Base-by-base conservation (phyloP, 257 asterid species). In the Fraxinus anomala region DNA sequence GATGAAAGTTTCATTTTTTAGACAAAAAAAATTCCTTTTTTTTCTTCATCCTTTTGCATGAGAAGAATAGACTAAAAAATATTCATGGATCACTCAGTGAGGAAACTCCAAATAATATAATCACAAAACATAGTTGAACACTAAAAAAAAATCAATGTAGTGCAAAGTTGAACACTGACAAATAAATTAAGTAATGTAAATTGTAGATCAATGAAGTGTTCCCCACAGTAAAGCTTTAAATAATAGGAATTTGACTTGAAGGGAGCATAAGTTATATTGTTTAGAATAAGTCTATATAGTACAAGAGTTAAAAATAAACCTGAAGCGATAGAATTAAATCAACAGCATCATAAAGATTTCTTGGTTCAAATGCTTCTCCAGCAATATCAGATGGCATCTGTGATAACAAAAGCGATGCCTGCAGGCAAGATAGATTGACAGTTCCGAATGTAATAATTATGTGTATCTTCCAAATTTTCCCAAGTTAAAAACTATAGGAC, bases 241-340 rank as follows among this genome's bases (percentile, higher is more conserved):
- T n/a, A 23, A n/a, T 7, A 23, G 5, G 14, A 59, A 61, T 23
- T 61, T 23, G 24, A 0, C 33, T 23, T 61, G 33, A 31, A 9
- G 68, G 68, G 31, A 56, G 66, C 24, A n/a, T 56, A 6, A 21
- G 26, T 6, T 5, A 56, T n/a, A 56, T 56, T 56, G 26, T 56
- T 56, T 56, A 17, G 26, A 49, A 59, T 10, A 59, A 59, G 13
- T 59, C 5, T 59, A 3, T 21, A 26, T 59, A 11, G 39, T 37
- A 59, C 59, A 37, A 2, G 23, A 49, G 73, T 30, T n/a, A 31
- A 66, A 80, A n/a, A 63, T 33, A 63, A 65, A 91, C 97, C 93
- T 92, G 97, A 69, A 85, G 87, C 23, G 96, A 91, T 36, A 92
- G 80, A 74, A 92, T 68, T 73, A 91, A 76, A 72, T 92, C 83